Base-by-base conservation (phyloP, 306 rosid species). In the Carpinus fangiana region DNA sequence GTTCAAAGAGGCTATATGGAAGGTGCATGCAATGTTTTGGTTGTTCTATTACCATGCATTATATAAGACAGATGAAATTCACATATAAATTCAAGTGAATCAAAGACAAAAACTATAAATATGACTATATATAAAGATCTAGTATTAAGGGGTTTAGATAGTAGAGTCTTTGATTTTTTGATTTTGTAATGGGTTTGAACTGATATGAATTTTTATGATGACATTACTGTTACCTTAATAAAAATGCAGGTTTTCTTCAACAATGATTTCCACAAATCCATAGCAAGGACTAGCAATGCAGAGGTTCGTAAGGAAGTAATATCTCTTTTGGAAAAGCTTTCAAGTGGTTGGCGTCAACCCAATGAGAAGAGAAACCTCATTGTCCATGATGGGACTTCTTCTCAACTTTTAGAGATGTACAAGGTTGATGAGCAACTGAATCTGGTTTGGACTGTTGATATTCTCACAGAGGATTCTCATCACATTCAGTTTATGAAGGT, bases 371-470 rank as follows among this genome's bases (percentile, higher is more conserved):
- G 65, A 73, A 81, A 52, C 48, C 46, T 56, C 38, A 74, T 34
- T 61, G 67, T 76, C 41, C 69, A 67, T 18, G 81, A 53, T 52
- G 78, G 67, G 16, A 73, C 62, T 81, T 82, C 76, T 76, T 80
- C 89, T 77, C 82, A 47, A 17, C 43, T 80, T 18, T 23, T 86
- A 61, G 85, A 88, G 82, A 41, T 74, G 55, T 87, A 81, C 77
- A 81, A 76, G 78, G 86, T 90, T 75, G 80, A 78, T 12, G 77
- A 71, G 61, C 68, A 52, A 34, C 81, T 80, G 52, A 76, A 54
- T 76, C 86, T 90, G 57, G 84, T 79, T n/a, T 90, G 91, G 91
- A 81, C 88, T 20, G 68, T 84, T 8, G 91, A 90, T 73, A 45
- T 82, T 78, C 16, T 78, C 46, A 14, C 70, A 71, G 91, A 84